Evolutionary conservation across 441 rosid species (phyloP), one percentile per base, ranked within the genome.

Genomic region (Isatis lusitanica): DNA sequence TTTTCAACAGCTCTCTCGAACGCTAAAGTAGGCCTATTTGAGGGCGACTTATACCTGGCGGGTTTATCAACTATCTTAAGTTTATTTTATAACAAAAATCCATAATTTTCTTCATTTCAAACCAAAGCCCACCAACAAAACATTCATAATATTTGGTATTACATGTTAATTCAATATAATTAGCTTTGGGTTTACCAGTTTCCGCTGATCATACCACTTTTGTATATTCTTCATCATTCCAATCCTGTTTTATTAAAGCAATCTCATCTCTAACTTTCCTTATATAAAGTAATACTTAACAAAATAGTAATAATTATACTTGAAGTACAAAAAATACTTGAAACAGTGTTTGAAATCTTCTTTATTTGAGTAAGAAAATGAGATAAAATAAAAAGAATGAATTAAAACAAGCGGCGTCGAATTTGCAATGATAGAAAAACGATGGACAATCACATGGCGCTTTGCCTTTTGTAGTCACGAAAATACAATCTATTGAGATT

Each of bases 341-440:
- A 63, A 56, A 75, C 9, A 28, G 59, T 36, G 36, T 35, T 43
- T 24, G 9, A 53, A 15, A 36, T 44, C 13, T 8, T 44, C 40
- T 42, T 55, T 55, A 55, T 50, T 9, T 17, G n/a, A 51, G 63
- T 33, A 50, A 40, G 56, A 59, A 50, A 26, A 30, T 59, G 9
- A 12, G 16, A 61, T 38, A 40, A 59, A 59, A 17, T 18, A 28
- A 10, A 33, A 53, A 24, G 50, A 48, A 47, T 13, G 9, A 70
- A 46, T 17, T 26, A 47, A 38, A 56, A 47, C 55, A 64, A 63
- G 39, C 79, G 75, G 79, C 79, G 72, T 63, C 71, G 62, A 76
- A 71, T 55, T 69, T 63, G 66, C 61, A 75, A 70, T 75, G 79
- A 70, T 69, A 36, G 36, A n/a, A 47, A 55, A 48, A 63, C 53